Base-by-base conservation (phyloP, 768 basidiomycete genomes). In the Boletus coccyginus region DNA sequence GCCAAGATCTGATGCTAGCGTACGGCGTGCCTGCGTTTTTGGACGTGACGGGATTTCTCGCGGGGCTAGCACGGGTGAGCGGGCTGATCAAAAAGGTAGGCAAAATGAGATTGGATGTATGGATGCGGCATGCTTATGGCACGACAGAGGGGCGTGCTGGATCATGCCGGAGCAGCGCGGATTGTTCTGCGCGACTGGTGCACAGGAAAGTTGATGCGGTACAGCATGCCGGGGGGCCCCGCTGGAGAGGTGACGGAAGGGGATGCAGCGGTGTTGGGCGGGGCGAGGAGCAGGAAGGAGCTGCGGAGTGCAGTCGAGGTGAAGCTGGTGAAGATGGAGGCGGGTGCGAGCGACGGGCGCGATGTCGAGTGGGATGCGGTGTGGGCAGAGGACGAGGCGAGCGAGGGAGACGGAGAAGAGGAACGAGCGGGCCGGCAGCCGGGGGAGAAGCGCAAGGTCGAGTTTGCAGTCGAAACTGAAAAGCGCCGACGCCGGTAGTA, bases 1-100 rank as follows among this genome's bases (percentile, higher is more conserved):
- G 80, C 33, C 87, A 94, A 66, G 94, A 96, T 69, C 77, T 97
- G 41, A 94, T 95, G 90, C 73, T 96, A n/a, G 75, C 86, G 47
- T 96, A 95, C 75, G 85, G 81, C 61, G 76, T 94, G 14, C 90
- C 94, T 4, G 90, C 87, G 9, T 94, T 95, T 69, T 61, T 80
- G 10, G 85, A 94, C 63, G 67, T 80, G 7, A 77, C 78, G 24
- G 85, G 87, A 0, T 94, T 96, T 79, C 77, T 97, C 38, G 78
- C 85, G 27, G 84, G 84, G 45, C 73, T 95, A 40, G 90, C 93
- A 6, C 85, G 93, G 44, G 78, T 87, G 14, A 80, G 83, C 52
- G 84, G 86, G 44, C 77, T 93, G 42, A 75, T 93, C 13, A 91
- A 88, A 74, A 93, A 89, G 81, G 92, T 88, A 53, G 24, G 74